Base-by-base conservation (phyloP, 2,329 filamentous ascomycete species). In the Raffaelea arxii region DNA sequence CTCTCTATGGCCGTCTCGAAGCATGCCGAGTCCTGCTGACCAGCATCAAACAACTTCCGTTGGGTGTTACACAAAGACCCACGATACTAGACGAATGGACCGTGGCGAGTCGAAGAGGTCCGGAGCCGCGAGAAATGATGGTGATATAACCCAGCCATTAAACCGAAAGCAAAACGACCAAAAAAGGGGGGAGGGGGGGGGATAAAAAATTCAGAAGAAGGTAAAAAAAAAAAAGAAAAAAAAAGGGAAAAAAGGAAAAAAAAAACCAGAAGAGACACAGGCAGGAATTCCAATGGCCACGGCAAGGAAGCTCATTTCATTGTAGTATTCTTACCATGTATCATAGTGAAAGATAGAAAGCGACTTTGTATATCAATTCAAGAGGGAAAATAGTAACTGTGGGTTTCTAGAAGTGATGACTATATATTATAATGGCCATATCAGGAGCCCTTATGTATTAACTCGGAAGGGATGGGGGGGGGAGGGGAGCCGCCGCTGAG, bases 1-100 rank as follows among this genome's bases (percentile, higher is more conserved):
- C 55, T 10, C 49, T 59, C 16, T 62, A 62, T 49, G 60, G 59
- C n/a, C 43, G 59, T 4, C 51, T 61, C 23, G 59, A 62, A 52
- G 60, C 59, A 5, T 61, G 59, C 49, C 52, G 59, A 21, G 59
- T 56, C 14, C 47, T 62, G 49, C 46, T 62, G 22, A 62, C 60
- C 22, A 55, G 56, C 46, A 52, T 52, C 45, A 54, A 54, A 37
- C 47, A 59, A 51, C 55, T 54, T 48, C 58, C 57, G 9, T 58
- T 59, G 48, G 56, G 56, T 19, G 57, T 59, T 38, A 52, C 50
- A 40, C 49, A 50, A 43, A 47, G 46, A 3, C 51, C 54, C 12
- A 47, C 44, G 1, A 44, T 56, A 43, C 46, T 52, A 36, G 45
- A 50, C 40, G 56, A 56, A 47, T 56, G 55, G 54, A 47, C 51